Percentiles rank a stretch among this genome's conserved stretches.
These are phyloP conservation scores for Ceratobasidium theobromae DNA, from an alignment of 1,284 basidiomycete species.

Conservation along the genomic window DNA sequence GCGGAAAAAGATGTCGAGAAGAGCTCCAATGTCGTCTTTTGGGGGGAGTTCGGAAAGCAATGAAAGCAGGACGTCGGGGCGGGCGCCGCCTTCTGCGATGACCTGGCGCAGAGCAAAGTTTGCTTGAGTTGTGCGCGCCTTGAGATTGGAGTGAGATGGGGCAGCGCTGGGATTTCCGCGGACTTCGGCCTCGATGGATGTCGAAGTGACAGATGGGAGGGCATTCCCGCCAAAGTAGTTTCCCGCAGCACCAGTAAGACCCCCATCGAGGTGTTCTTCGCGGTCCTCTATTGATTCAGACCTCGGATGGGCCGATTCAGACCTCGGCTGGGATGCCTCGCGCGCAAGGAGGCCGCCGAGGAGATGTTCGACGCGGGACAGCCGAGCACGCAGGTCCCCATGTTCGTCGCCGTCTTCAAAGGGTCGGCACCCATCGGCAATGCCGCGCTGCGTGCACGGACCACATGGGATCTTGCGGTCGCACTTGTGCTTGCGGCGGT, in stretches of 20 bases:
- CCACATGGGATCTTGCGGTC: conserved; percentile 28
- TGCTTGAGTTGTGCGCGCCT: conserved; percentile 6
- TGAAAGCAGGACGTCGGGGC: neutral
- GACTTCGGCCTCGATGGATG: conserved; percentile 28
- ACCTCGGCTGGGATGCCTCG: neutral
- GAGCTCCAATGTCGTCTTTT: conserved; percentile 12
- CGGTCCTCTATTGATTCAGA: neutral
- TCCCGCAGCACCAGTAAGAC: conserved; percentile 6
- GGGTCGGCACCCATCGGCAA: conserved; percentile 13
- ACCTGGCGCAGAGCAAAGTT: conserved; percentile 13
- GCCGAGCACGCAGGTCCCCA: conserved; percentile 12
- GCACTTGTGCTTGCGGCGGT: conserved; percentile 29
- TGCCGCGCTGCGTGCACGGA: conserved; percentile 19
- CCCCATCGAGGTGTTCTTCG: conserved; percentile 21
- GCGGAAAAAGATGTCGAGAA: conserved; percentile 16
- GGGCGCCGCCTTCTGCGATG: neutral
- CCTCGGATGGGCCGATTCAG: neutral
- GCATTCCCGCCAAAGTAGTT: conserved; percentile 23
- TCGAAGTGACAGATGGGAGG: conserved; percentile 17
- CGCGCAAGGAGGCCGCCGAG: conserved; percentile 15
- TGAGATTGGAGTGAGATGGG: neutral
- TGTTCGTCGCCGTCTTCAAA: conserved; percentile 26
- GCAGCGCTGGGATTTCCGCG: neutral
- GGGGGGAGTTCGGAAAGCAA: conserved; percentile 16
- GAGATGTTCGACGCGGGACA: conserved; percentile 1